Evolutionary conservation across 176 grass and related monocot genomes (phyloP).

Genomic region (Musa acuminata): DNA sequence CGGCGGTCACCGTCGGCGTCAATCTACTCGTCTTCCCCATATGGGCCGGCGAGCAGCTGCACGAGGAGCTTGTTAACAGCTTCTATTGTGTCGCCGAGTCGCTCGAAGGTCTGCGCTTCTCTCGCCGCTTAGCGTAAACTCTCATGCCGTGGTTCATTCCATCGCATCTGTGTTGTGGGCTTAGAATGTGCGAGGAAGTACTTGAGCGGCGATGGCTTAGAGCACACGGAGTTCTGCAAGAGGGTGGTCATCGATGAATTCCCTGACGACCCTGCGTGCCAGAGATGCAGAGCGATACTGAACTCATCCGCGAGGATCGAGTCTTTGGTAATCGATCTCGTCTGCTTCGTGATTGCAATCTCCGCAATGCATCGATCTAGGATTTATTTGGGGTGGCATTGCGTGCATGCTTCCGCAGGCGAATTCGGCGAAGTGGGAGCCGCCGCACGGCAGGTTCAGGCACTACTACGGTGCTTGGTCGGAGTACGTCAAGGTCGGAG

Average conservation of each 20-base stretch:
- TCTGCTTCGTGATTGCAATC: neutral
- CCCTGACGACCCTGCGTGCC: slow-evolving; percentile 18
- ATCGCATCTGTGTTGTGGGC: neutral
- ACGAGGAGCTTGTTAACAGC: slow-evolving; percentile 40
- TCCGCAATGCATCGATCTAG: no score
- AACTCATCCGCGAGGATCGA: slow-evolving; percentile 49
- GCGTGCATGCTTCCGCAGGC: slow-evolving; percentile 18
- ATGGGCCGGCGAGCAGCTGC: slow-evolving; percentile 60
- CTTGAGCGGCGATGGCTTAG: slow-evolving; percentile 13
- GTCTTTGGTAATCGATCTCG: slow-evolving; percentile 24
- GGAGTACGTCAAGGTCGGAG: slow-evolving; percentile 35
- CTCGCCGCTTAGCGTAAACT: no score
- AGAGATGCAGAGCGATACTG: slow-evolving; percentile 28
- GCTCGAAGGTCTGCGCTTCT: slow-evolving; percentile 26
- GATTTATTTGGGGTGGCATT: neutral
- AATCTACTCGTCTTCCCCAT: slow-evolving; percentile 42
- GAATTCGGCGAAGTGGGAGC: slow-evolving; percentile 51
- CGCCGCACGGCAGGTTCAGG: slow-evolving; percentile 44
- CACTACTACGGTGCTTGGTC: slow-evolving; percentile 39
- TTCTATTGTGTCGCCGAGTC: slow-evolving; percentile 38
- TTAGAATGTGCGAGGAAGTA: slow-evolving; percentile 45
- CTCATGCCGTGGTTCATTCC: no score
- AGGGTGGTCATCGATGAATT: slow-evolving; percentile 9
- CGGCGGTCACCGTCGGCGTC: slow-evolving; percentile 27
- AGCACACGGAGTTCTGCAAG: slow-evolving; percentile 4